Evolutionary conservation across 2,329 filamentous ascomycete genomes (phyloP).

Genomic region (Aspergillus alliaceus): DNA sequence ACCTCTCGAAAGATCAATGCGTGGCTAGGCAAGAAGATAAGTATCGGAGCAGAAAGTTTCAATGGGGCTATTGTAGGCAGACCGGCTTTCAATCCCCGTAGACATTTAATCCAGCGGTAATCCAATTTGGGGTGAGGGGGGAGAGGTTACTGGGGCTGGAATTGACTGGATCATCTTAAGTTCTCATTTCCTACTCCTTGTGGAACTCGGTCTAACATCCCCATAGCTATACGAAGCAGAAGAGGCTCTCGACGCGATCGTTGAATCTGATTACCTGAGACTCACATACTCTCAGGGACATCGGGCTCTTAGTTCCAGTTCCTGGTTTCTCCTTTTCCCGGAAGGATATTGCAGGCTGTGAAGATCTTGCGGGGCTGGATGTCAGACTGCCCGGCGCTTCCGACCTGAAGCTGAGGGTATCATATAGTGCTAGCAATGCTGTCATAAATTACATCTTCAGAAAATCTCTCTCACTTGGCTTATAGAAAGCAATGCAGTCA

Average conservation of each 20-base stretch:
- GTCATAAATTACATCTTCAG: background rate
- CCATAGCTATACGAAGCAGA: conserved; percentile 2
- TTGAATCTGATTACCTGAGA: background rate
- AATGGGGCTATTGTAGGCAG: conserved; percentile 2
- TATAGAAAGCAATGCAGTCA: background rate
- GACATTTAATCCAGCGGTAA: conserved; percentile 4
- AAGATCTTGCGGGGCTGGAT: background rate
- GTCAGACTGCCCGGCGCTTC: background rate
- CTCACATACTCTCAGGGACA: conserved; percentile 1
- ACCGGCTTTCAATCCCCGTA: background rate
- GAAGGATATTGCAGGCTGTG: conserved; percentile 1
- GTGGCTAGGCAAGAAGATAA: conserved; percentile 1
- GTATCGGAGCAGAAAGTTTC: conserved; percentile 3
- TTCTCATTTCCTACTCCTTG: background rate
- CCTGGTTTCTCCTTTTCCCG: background rate
- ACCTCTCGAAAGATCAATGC: background rate
- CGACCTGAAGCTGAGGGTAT: background rate
- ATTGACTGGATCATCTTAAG: conserved; percentile 1
- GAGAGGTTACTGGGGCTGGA: conserved; percentile 1
- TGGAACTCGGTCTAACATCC: background rate
- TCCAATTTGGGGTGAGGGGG: too few relatives aligned
- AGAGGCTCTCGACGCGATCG: background rate
- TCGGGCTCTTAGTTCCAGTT: conserved; percentile 1
- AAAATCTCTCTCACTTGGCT: background rate
- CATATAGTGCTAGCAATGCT: conserved; percentile 5